Percentiles rank a stretch among this genome's conserved stretches.
These are phyloP conservation scores for Diaporthe helianthi DNA, from an alignment of 2,329 filamentous ascomycete species.

Conservation along the genomic window DNA sequence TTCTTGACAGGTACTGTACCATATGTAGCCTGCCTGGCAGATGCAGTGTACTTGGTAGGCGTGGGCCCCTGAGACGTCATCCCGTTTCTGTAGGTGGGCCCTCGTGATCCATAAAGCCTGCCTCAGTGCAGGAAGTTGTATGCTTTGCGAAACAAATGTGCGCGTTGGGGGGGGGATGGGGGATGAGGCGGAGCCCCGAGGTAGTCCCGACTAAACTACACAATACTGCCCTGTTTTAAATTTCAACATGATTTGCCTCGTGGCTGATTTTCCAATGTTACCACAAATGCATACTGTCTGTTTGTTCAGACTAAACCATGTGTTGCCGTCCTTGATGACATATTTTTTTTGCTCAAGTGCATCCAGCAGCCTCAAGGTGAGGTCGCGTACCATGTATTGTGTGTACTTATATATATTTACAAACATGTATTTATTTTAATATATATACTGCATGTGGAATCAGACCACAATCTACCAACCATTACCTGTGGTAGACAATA, in stretches of 20 bases:
- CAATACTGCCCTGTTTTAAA: slow-evolving; percentile 6
- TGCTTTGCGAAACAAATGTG: slow-evolving; percentile 22
- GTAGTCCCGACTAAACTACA: slow-evolving; percentile 19
- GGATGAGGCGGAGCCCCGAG: slow-evolving; percentile 24
- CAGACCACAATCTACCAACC: background rate
- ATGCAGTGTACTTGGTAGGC: too few relatives aligned
- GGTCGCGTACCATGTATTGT: too few relatives aligned
- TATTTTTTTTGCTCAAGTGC: too few relatives aligned
- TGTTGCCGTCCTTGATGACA: background rate
- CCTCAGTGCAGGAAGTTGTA: slow-evolving; percentile 13
- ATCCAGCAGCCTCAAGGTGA: background rate
- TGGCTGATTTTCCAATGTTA: background rate
- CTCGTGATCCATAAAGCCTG: background rate
- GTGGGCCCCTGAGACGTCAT: slow-evolving; percentile 22
- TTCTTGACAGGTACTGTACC: background rate
- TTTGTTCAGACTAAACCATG: background rate
- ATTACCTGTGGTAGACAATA: background rate
- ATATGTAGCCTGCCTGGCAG: background rate
- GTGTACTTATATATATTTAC: too few relatives aligned
- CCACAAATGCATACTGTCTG: background rate
- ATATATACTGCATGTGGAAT: background rate
- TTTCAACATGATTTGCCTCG: background rate
- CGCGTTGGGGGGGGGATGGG: slow-evolving; percentile 22
- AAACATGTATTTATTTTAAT: too few relatives aligned
- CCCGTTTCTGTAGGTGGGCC: slow-evolving; percentile 19